Evolutionary conservation across 176 grass and related monocot species (phyloP), one percentile per base, ranked within the genome.

Genomic region (Elaeis guineensis): DNA sequence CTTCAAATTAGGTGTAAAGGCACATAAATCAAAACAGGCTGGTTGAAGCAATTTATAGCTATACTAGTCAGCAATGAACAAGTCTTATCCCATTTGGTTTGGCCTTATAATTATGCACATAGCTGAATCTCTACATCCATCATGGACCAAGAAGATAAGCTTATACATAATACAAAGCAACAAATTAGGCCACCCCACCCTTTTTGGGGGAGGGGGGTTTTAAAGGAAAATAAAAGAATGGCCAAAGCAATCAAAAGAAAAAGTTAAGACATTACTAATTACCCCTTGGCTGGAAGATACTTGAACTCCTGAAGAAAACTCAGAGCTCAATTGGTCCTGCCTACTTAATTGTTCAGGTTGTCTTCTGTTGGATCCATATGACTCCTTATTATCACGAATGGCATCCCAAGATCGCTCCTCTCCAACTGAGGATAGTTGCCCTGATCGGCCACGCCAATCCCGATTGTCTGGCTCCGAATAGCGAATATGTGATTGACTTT

Each of bases 371-470:
- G 86, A 88, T 73, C 17, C 63, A 59, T 61, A 76, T 64, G 72
- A 57, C 67, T 75, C 85, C 69, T 89, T 95, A 73, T 63, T 66
- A 57, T 98, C 93, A 56, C 81, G 76, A 54, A 89, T 72, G 48
- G 81, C 78, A 65, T 89, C 88, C 94, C 94, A 98, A 11, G 93
- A 89, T 68, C 85, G 83, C 70, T 89, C 88, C 55, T 92, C 88
- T 55, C 28, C 61, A 70, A 24, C 64, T 19, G 68, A 19, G 17
- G 79, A 59, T 18, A 62, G 53, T 67, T 76, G 82, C 54, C 59
- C 76, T 51, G 81, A 71, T 21, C 84, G 87, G 59, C 73, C 73
- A 68, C 81, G 93, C 93, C 93, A 98, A 63, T 92, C 87, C 80
- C 88, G 84, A 35, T 65, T 83, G 32, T 98, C 93, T 57, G 84